Evolutionary conservation across 2,329 filamentous ascomycete genomes (phyloP), one percentile per base, ranked within the genome.

Genomic region (Paradendryphiella salina): DNA sequence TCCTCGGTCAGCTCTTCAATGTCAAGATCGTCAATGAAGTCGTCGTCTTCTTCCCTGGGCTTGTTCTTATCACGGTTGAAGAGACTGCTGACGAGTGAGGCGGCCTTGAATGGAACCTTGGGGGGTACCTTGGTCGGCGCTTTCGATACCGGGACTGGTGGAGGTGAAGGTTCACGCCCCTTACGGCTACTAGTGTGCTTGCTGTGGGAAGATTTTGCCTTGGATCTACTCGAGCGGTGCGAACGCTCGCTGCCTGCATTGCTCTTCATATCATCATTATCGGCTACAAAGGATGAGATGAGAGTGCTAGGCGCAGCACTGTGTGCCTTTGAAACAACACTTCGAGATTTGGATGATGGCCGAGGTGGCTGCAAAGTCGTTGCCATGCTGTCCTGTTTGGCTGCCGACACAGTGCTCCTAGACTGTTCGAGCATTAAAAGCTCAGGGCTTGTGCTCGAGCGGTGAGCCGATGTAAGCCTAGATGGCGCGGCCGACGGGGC

Each of bases 271-370:
- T 56, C 53, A 13, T 62, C 53, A 40, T 68, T 60, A 36, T 73
- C 70, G 15, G 70, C 61, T 14, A 71, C 66, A 47, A 73, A 73
- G 8, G 70, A 72, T 3, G 71, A 73, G 36, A 73, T 73, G 32
- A 73, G 60, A 17, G 67, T 64, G 53, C 70, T 72, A 4, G 70
- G 65, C 52, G 45, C 49, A 18, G 46, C 46, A 31, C 51, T 52
- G 13, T 48, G 39, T 11, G 51, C 41, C 32, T 46, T 52, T 9
- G 49, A 43, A 15, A 54, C 58, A 1, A 48, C 46, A 23, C 57
- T 61, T 11, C 56, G 56, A 43, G 52, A 37, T 18, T 50, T 50
- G 23, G 42, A 46, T 15, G 47, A 31, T 40, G 50, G 50, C 8
- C 35, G 50, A 5, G 46, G 46, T 18, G 46, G 51, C 49, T 48